These are phyloP conservation scores for Myriosclerotinia duriaeana DNA, from an alignment of 2,329 filamentous ascomycete genomes.

Conservation along the genomic window DNA sequence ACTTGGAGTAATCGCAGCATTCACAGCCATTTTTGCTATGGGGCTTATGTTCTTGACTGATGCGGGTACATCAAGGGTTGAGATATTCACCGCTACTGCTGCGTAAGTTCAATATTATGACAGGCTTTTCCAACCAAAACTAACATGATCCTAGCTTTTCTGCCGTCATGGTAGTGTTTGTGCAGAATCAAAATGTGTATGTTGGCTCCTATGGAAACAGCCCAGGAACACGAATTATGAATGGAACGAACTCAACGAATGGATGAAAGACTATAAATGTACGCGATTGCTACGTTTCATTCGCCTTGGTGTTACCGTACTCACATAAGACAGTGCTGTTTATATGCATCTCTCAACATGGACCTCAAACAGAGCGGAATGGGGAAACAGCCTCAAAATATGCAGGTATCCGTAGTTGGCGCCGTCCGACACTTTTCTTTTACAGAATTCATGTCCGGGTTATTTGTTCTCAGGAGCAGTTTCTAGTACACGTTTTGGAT, in stretches of 20 bases:
- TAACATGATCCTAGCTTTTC: conserved; percentile 27
- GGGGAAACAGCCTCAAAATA: not conserved
- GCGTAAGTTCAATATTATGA: conserved; percentile 29
- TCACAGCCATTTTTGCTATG: conserved; percentile 29
- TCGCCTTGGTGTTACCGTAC: too few relatives aligned
- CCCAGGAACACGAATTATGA: not conserved
- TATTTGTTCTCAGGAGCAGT: not conserved
- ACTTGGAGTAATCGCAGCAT: conserved; percentile 28
- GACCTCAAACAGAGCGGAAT: not conserved
- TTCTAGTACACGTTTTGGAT: not conserved
- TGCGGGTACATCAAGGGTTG: conserved; percentile 26
- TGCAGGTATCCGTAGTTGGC: not conserved
- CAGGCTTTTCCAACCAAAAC: not conserved
- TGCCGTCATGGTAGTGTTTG: conserved; percentile 32
- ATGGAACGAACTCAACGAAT: not conserved
- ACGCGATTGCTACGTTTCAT: not conserved
- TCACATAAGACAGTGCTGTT: not conserved
- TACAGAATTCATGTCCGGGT: not conserved
- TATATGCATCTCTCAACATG: not conserved
- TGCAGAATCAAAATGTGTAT: conserved; percentile 28
- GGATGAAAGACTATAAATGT: not conserved
- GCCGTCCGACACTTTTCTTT: not conserved
- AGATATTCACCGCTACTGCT: conserved; percentile 35
- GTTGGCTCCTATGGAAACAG: not conserved
- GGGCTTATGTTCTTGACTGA: conserved; percentile 29